Base-by-base conservation (phyloP, 345 rosid genomes). In the Syzygium aqueum region DNA sequence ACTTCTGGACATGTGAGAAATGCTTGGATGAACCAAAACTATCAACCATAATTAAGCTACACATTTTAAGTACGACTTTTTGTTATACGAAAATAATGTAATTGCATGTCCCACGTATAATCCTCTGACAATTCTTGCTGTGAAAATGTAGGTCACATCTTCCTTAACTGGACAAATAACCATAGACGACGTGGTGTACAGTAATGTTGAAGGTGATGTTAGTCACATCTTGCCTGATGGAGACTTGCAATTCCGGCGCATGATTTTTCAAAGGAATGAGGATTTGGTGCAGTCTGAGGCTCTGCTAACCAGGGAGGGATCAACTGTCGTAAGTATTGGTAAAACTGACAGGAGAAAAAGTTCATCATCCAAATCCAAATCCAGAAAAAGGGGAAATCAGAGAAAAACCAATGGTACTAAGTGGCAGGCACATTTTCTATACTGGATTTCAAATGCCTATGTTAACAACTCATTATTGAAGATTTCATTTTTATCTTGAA, bases 211-310 rank as follows among this genome's bases (percentile, higher is more conserved):
- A 89, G 91, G 87, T 87, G 94, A 89, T 88, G 85, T 89, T 6
- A 90, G 86, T 88, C 88, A 57, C 84, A 85, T 93, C 88, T 87
- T 92, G 91, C 89, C 94, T 51, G 88, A 91, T 84, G 57, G 51
- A 19, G 94, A 94, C 87, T 89, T 93, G 90, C 86, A 90, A 86
- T 95, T 94, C 88, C 95, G 99, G 10, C 98, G 99, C 85, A 98
- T 97, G 92, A 91, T 97, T 65, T 97, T 97, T 84, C 93, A 92
- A 92, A 93, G 99, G 91, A 90, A 94, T 53, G 96, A 95, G 91
- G 89, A 92, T 80, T 88, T 97, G 91, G 95, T 97, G 86, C 99
- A 97, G 90, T 97, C 99, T 85, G 99, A 97, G 94, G 98, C 97
- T 92, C 92, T 97, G 89, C 92, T 97, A 84, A 87, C 87, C n/a